Conservation (phyloP, 116 monocot genomes). For the Thalassia testudinum region DNA sequence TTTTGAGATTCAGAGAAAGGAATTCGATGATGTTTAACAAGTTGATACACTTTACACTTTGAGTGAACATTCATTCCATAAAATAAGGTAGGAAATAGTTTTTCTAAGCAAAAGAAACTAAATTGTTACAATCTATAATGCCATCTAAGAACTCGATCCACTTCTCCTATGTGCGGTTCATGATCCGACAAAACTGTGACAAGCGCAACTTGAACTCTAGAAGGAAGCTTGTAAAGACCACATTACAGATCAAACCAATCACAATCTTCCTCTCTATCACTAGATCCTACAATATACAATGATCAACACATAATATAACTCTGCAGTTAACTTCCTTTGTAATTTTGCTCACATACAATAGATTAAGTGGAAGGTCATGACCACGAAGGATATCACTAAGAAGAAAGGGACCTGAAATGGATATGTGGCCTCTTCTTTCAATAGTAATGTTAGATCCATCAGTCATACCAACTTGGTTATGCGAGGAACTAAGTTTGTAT, state of each 20-base stretch:
- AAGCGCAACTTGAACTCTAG: neutral
- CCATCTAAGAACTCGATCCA: no score
- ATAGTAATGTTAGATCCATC: no score
- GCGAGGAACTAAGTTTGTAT: neutral
- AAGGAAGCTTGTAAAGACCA: neutral
- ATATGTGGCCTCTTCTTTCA: neutral
- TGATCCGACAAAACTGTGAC: no score
- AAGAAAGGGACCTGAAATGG: neutral
- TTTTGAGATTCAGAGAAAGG: no score
- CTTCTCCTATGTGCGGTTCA: no score
- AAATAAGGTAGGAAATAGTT: no score
- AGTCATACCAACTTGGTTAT: neutral
- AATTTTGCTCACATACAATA: neutral
- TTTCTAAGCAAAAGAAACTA: no score
- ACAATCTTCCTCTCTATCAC: neutral
- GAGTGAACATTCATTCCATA: no score
- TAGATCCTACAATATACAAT: neutral
- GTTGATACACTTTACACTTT: no score
- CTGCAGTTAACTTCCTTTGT: neutral
- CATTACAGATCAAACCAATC: neutral
- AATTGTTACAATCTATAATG: no score
- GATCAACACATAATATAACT: neutral
- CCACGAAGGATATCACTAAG: neutral
- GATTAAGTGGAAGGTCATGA: neutral
- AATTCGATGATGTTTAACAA: no score